Base-by-base conservation (phyloP, 2,329 filamentous ascomycete species). In the Talaromyces sp. region DNA sequence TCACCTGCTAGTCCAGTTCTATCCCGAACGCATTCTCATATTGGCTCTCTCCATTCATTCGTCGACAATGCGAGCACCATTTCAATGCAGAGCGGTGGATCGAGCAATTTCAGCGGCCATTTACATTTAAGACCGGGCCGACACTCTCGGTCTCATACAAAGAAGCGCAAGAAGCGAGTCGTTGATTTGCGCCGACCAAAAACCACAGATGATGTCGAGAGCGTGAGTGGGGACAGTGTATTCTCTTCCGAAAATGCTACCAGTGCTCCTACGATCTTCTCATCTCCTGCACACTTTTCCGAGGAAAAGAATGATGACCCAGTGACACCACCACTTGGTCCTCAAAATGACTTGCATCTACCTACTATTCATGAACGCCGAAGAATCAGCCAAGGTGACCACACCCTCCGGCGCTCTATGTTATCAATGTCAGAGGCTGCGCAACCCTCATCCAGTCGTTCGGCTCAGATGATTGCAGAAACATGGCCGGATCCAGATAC, bases 41-140 rank as follows among this genome's bases (percentile, higher is more conserved):
- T 84, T 27, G 86, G 84, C 41, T 88, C 86, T 10, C 87, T 89
- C 6, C 90, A 92, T 70, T 92, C 90, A 1, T 91, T 92, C 71
- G 91, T 87, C 19, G 89, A 92, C 72, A 86, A 85, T 22, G 87
- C 86, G 50, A 91, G 89, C 73, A 82, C 86, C n/a, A 85, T 86
- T 3, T 85, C 88, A 52, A 73, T 87, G 57, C 85, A 88, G n/a
- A 89, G 88, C 7, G 84, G 92, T 52, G 75, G 77, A 6, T 73
- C 76, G 13, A 66, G 79, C 43, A 73, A 73, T 3, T 77, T 78
- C 63, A 78, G 74, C 62, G 73, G 75, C 57, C 78, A 77, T 63
- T 69, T 81, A 65, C 78, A 71, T 61, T 66, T 80, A 66, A 76
- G 77, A 10, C 71, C 78, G 8, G 76, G 77, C 33, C 78, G 79